Evolutionary conservation across 225 moss, liverwort and hornwort species (phyloP).

Genomic region (Takakia lepidozioides): DNA sequence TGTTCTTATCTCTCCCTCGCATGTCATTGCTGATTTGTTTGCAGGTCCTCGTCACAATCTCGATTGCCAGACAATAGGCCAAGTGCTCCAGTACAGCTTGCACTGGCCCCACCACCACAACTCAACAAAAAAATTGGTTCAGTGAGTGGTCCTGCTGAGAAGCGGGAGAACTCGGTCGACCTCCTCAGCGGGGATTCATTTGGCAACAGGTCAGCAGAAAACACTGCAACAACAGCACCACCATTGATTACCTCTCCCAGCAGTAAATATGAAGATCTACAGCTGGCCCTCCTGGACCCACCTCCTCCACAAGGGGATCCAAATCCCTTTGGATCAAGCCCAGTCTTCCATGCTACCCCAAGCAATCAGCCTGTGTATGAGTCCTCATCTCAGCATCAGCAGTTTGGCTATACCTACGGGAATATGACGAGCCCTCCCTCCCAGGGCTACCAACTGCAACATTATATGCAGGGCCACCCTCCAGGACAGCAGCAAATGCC

Average conservation of each 20-base stretch:
- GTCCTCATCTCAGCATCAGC: no score
- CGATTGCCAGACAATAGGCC: conserved; percentile 14
- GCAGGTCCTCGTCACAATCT: conserved; percentile 16
- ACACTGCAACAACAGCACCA: conserved; percentile 8
- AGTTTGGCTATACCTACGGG: no score
- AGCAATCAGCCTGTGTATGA: conserved; percentile 8
- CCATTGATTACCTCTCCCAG: neutral
- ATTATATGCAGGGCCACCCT: conserved; percentile 8
- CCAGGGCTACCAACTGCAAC: neutral
- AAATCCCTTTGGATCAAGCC: conserved; percentile 40
- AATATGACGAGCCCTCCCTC: neutral
- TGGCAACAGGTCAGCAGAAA: conserved; percentile 6
- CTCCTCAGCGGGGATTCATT: conserved; percentile 38
- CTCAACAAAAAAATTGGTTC: conserved; percentile 13
- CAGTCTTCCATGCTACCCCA: conserved; percentile 16
- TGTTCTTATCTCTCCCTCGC: neutral
- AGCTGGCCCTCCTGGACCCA: conserved; percentile 4
- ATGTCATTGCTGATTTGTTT: neutral
- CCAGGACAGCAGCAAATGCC: neutral
- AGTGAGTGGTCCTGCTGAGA: conserved; percentile 13
- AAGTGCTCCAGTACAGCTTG: conserved; percentile 10
- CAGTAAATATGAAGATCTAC: conserved; percentile 1
- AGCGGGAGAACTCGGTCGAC: conserved; percentile 19
- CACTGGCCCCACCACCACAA: conserved; percentile 38
- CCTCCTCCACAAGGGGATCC: conserved; percentile 11